phyloP scores from a whole-genome alignment of 331 rosid genomes.

The Spiraea crenata region DNA sequence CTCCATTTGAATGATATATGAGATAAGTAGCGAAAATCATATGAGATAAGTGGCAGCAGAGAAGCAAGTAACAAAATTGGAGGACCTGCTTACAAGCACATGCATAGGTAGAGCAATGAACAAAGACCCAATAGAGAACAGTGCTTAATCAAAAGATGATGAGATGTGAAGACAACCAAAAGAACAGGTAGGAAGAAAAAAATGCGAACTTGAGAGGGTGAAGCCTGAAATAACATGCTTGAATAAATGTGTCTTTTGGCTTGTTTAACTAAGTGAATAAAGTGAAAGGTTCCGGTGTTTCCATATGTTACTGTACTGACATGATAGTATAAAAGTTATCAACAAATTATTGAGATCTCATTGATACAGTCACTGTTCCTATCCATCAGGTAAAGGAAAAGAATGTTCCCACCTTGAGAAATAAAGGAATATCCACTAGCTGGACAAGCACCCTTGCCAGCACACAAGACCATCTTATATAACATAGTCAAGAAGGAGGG shows the following conservation, averaged over 20 bases:
- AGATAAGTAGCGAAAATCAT: conserved; percentile 6
- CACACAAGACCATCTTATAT: not conserved
- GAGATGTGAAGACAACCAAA: not conserved
- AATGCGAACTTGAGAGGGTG: not conserved
- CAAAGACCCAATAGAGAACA: not conserved
- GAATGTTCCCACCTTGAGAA: not conserved
- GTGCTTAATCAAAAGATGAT: not conserved
- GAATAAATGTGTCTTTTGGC: not conserved
- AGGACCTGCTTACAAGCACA: not conserved
- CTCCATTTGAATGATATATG: not conserved
- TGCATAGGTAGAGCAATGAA: not conserved
- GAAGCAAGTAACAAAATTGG: not conserved
- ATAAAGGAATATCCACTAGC: not conserved
- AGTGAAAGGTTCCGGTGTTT: not conserved
- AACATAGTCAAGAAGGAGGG: not conserved
- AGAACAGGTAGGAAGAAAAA: not conserved
- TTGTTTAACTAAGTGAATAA: not conserved
- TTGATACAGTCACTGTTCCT: not conserved
- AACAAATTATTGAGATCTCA: not conserved
- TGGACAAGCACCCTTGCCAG: not conserved
- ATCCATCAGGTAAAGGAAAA: not conserved
- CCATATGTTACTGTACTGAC: not conserved
- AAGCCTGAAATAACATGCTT: not conserved
- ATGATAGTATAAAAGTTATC: not conserved
- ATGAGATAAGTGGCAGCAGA: not conserved